Base-by-base conservation (phyloP, 495 filamentous ascomycete genomes). In the Cairneyella variabilis region DNA sequence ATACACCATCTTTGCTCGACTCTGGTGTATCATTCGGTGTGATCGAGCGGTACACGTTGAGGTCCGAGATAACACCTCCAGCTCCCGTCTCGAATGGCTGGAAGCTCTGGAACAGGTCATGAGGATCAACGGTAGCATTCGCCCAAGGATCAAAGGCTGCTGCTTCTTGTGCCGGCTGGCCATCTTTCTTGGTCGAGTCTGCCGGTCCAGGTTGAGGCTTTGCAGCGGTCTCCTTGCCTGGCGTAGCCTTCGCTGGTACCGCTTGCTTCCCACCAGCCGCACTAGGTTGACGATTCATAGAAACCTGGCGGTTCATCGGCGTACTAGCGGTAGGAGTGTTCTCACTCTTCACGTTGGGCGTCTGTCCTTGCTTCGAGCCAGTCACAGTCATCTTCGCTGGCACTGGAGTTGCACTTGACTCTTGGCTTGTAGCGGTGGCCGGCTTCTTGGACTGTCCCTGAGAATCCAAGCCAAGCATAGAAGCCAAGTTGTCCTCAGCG, bases 1-100 rank as follows among this genome's bases (percentile, higher is more conserved):
- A 79, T 37, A 64, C 57, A 4, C 71, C 71, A 47, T 80, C 74
- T 58, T 78, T 78, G 62, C 71, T 73, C 8, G 77, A 81, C 45
- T 79, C 77, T 6, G 77, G 77, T 9, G 77, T 81, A 54, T 79
- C 76, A 27, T 81, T 78, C 0, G 76, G 77, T 39, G 76, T 75
- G 37, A 74, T 64, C 7, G 66, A 67, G 23, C 74, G 68, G 51
- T 77, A 78, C 8, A 71, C 61, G 41, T 58, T 68, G 63, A 75
- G 69, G 40, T 81, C 76, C 0, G 66, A 62, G 42, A 75, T 66
- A 5, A 75, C 62, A 11, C 66, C 74, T 10, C 59, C 57, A n/a
- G 66, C 66, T 28, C 69, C 69, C n/a, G 56, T 60, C 32, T 70
- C 67, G 11, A 71, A 56, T 1, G 58, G 51, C 10, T 56, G 54